Conservation (phyloP, 177 flowering plant genomes). For the Vitis hybrid region DNA sequence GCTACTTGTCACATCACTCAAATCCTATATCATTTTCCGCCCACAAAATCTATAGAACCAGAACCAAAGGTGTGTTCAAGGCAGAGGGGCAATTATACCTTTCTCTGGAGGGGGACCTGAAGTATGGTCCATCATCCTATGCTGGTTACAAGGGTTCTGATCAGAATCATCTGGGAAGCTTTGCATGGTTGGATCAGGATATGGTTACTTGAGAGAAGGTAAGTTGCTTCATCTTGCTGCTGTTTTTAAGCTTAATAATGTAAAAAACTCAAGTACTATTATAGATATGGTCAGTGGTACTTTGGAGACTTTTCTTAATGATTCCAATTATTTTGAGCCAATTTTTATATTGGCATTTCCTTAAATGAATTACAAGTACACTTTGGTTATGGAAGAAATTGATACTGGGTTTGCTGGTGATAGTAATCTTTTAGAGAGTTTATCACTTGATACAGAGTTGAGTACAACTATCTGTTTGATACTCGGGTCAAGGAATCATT, state of each 20-base stretch:
- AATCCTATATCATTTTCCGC: constrained; percentile 10
- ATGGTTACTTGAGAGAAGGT: constrained; percentile 23
- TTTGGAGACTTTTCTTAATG: constrained; percentile 30
- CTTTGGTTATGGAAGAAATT: constrained; percentile 20
- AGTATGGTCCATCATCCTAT: constrained; percentile 2
- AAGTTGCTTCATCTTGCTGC: constrained; percentile 24
- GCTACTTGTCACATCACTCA: not conserved
- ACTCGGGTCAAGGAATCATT: not conserved
- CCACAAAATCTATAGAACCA: constrained; percentile 10
- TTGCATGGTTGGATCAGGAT: constrained; percentile 58
- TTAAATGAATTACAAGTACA: constrained; percentile 32
- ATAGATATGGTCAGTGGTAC: constrained; percentile 49
- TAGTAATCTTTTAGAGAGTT: not conserved
- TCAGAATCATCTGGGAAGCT: constrained; percentile 39
- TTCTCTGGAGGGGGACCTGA: not conserved
- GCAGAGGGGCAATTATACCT: constrained; percentile 17
- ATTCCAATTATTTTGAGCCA: constrained; percentile 32
- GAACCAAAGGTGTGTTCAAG: constrained; percentile 16
- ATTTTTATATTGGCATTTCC: constrained; percentile 38
- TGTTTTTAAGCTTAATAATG: constrained; percentile 46
- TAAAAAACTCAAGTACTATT: constrained; percentile 23
- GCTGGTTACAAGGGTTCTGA: constrained; percentile 58
- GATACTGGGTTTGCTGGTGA: constrained; percentile 11
- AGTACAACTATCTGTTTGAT: constrained; percentile 27
- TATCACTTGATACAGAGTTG: constrained; percentile 19